Evolutionary conservation across 306 rosid genomes (phyloP).

Genomic region (Hylodesmum podocarpum): DNA sequence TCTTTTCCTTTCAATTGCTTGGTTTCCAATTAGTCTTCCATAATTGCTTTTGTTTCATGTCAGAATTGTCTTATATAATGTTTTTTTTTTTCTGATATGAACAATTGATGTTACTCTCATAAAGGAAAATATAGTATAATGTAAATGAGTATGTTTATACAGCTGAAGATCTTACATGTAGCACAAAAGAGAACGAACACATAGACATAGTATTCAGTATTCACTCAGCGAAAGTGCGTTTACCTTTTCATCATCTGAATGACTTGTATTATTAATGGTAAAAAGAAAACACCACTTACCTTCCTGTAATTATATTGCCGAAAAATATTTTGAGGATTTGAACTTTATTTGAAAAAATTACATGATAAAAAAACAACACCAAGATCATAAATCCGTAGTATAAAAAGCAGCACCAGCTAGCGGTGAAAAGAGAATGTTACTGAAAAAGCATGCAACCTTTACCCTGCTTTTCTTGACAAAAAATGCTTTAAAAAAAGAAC

Average conservation of each 20-base stretch:
- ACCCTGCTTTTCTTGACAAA: background rate
- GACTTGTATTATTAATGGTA: background rate
- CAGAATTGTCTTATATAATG: no score
- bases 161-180: no score
- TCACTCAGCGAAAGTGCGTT: no score
- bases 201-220: no score
- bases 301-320: background rate
- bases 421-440: slow-evolving; percentile 5
- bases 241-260: no score
- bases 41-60: no score
- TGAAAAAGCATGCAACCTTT: background rate
- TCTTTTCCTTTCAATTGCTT: background rate
- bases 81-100: no score
- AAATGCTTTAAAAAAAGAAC: background rate
- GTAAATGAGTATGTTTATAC: no score
- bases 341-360: background rate
- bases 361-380: background rate
- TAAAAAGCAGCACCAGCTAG: background rate
- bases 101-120: background rate
- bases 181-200: no score
- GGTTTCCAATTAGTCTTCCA: no score
- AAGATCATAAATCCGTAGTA: background rate
- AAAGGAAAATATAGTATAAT: background rate
- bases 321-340: background rate
- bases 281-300: background rate